These are phyloP conservation scores for Lindgomyces ingoldianus DNA, from an alignment of 495 filamentous ascomycete genomes.

Conservation along the genomic window DNA sequence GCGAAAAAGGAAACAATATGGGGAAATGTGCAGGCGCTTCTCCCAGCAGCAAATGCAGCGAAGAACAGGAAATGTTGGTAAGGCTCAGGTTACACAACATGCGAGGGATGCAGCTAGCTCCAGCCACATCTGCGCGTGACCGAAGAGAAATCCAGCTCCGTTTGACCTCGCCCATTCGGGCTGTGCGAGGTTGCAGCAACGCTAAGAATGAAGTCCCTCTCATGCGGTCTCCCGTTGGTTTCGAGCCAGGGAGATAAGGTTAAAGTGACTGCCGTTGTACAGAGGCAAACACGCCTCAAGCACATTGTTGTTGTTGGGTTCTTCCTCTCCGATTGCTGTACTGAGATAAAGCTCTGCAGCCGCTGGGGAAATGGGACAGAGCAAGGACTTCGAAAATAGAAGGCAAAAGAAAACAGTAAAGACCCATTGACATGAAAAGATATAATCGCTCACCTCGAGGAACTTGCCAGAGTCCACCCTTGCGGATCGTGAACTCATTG, in stretches of 20 bases:
- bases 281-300: conserved; percentile 3
- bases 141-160: not conserved
- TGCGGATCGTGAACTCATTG: conserved; percentile 78
- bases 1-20: conserved; percentile 23
- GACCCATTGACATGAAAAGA: not conserved
- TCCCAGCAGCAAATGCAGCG: conserved; percentile 6
- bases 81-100: conserved; percentile 29
- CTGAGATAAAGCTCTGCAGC: no score
- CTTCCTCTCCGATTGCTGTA: no score
- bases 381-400: not conserved
- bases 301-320: not conserved
- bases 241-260: conserved; percentile 17
- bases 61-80: conserved; percentile 21
- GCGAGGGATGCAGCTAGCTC: conserved; percentile 23
- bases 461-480: conserved; percentile 88
- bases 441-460: conserved; percentile 72
- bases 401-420: conserved; percentile 1
- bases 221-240: conserved; percentile 4
- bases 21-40: not conserved
- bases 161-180: conserved; percentile 2
- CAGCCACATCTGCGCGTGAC: conserved; percentile 19
- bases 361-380: no score
- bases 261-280: conserved; percentile 38
- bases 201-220: not conserved
- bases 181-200: conserved; percentile 24